A percentile compares a stretch with the other conserved stretches of the same genome.
Evolutionary conservation across 1,284 basidiomycete genomes (phyloP).

Genomic region (Apiotrichum siamense): DNA sequence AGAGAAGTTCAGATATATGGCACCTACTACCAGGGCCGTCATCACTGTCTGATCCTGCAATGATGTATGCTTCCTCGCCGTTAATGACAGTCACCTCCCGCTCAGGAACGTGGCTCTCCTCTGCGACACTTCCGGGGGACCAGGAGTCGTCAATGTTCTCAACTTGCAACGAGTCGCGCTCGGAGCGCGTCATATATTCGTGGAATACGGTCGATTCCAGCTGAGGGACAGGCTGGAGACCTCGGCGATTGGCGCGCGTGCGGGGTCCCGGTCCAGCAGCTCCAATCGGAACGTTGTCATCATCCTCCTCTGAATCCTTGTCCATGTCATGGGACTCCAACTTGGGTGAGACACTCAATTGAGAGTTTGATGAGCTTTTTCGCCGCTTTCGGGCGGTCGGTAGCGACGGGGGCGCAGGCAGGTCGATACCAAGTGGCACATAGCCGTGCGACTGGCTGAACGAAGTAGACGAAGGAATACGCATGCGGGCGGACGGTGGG

Average conservation of each 20-base stretch:
- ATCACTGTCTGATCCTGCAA: slow-evolving; percentile 5
- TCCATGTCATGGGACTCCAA: neutral
- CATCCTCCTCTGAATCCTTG: neutral
- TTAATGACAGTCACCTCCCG: slow-evolving; percentile 8
- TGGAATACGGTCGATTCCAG: slow-evolving; percentile 12
- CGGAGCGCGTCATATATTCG: neutral
- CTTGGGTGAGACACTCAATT: too few relatives aligned
- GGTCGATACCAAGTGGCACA: too few relatives aligned
- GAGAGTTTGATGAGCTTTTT: too few relatives aligned
- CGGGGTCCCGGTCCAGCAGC: slow-evolving; percentile 10
- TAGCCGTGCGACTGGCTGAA: too few relatives aligned
- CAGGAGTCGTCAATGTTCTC: too few relatives aligned
- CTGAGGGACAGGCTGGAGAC: slow-evolving; percentile 14
- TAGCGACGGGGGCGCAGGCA: too few relatives aligned
- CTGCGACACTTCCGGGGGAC: too few relatives aligned
- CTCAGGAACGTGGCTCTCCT: neutral
- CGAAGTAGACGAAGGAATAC: too few relatives aligned
- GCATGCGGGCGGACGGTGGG: too few relatives aligned
- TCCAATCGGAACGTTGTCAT: neutral
- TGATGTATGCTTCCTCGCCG: slow-evolving; percentile 16
- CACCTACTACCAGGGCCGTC: neutral
- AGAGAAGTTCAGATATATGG: neutral
- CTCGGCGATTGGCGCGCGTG: neutral
- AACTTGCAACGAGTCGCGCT: too few relatives aligned
- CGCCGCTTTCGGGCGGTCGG: too few relatives aligned